Evolutionary conservation across 164 flowering plant genomes (phyloP), one percentile per base, ranked within the genome.

Genomic region (Houttuynia cordata): DNA sequence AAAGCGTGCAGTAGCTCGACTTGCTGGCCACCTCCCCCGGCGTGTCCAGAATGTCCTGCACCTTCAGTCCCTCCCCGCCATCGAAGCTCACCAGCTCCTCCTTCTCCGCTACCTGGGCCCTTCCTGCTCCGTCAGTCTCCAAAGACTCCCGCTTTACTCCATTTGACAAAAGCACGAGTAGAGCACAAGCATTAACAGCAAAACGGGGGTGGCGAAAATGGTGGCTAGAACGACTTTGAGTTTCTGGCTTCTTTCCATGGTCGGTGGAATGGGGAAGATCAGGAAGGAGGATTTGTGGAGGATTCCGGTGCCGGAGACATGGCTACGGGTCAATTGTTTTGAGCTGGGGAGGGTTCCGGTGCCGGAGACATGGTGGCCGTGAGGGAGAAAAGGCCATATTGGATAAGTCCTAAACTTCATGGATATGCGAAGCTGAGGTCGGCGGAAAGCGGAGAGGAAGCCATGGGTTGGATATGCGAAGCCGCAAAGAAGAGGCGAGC

Each of bases 11-110:
- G 64, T 82, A 84, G 52, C 81, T 76, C 5, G 96, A 90, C 67
- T 87, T 93, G 53, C 98, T 96, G 0, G 87, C 86, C 22, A 93
- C 98, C 62, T 93, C 96, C 6, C 98, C 98, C 0, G 96, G 91
- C 30, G 98, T 94, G 56, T 93, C 98, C 49, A 93, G 68, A 14
- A 93, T 87, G 61, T 90, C 98, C 0, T n/a, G n/a, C n/a, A 83
- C 73, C 4, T 80, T 80, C 0, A 90, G 78, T 63, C 76, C 83
- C 62, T 85, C 83, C 0, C 90, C 93, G 1, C 86, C 96, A 10
- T 67, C 61, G 67, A 87, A 90, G 45, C 64, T 72, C 15, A 86
- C 61, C 79, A 88, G 68, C 23, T 82, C 82, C 71, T 83, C 95
- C 24, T 24, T 47, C 19, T 70, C 70, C 10, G 20, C 21, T 51